Percentiles rank a stretch among this genome's conserved stretches.
These are phyloP conservation scores for Blastocladiella emersonii DNA, from an alignment of 371 early-diverging fungal genomes.

Conservation along the genomic window DNA sequence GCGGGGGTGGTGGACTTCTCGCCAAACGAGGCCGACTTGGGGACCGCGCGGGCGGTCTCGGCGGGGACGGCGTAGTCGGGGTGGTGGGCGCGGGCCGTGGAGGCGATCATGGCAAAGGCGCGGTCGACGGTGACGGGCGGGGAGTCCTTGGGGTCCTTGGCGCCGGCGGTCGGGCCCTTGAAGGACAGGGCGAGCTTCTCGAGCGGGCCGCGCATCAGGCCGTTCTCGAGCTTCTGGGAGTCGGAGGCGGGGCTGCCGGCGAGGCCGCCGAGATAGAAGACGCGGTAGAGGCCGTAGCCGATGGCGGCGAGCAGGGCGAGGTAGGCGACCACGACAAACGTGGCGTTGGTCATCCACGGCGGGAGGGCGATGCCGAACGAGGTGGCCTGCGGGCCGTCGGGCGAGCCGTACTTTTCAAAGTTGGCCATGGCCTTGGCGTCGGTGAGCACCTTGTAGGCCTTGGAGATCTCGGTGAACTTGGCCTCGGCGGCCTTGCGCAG, in stretches of 20 bases:
- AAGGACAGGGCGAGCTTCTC: neutral
- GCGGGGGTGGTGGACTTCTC: neutral
- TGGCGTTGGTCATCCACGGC: constrained; percentile 68
- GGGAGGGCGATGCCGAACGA: constrained; percentile 90
- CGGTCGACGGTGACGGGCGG: neutral
- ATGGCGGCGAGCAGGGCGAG: neutral
- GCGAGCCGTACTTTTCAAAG: constrained; percentile 90
- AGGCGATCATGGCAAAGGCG: neutral
- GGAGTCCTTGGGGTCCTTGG: neutral
- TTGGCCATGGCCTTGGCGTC: constrained; percentile 73
- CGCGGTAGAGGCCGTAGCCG: neutral
- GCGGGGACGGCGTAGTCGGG: neutral
- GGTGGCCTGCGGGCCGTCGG: constrained; percentile 88
- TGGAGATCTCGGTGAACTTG: constrained; percentile 61
- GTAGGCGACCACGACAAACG: constrained; percentile 49
- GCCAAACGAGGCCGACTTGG: neutral
- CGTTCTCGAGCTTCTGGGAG: neutral
- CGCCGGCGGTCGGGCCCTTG: too few species aligned
- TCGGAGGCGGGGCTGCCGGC: neutral
- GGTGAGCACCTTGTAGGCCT: constrained; percentile 85
- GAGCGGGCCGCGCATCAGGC: neutral
- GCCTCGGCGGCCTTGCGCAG: constrained; percentile 42
- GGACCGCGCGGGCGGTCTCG: neutral
- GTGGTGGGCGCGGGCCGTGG: neutral
- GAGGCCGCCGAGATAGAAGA: neutral